These are phyloP conservation scores for Persicaria maculosa DNA, from an alignment of 148 eudicot species.

Conservation along the genomic window DNA sequence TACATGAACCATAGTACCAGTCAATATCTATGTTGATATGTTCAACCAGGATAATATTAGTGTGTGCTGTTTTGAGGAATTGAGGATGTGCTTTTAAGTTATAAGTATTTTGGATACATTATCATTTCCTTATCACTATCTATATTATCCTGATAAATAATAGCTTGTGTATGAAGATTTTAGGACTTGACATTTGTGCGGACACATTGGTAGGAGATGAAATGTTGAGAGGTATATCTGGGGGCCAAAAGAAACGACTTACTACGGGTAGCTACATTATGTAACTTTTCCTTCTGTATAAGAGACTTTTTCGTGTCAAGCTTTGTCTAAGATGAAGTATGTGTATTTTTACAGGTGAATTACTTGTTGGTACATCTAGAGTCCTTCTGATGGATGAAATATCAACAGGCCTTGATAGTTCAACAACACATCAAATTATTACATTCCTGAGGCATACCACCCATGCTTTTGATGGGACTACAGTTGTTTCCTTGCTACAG, in stretches of 20 bases:
- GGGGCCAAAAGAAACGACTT: constrained; percentile 95
- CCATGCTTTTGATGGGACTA: constrained; percentile 62
- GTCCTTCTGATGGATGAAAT: constrained; percentile 91
- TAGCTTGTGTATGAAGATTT: constrained; percentile 48
- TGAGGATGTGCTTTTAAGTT: background rate
- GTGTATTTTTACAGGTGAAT: constrained; percentile 48
- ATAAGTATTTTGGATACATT: background rate
- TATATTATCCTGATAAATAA: constrained; percentile 22
- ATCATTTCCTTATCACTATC: background rate
- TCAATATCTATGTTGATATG: background rate
- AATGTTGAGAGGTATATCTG: constrained; percentile 94
- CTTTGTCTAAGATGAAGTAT: background rate
- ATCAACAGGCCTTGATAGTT: constrained; percentile 91
- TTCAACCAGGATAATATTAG: background rate
- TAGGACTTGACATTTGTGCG: constrained; percentile 83
- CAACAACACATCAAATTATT: constrained; percentile 87
- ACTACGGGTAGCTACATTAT: constrained; percentile 54
- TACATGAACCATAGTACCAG: background rate
- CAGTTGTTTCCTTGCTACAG: constrained; percentile 77
- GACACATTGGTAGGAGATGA: constrained; percentile 94
- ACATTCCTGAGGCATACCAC: constrained; percentile 68
- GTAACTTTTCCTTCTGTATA: constrained; percentile 1
- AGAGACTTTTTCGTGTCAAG: background rate
- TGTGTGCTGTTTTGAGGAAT: background rate
- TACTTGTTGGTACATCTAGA: constrained; percentile 77